Evolutionary conservation across 495 filamentous ascomycete genomes (phyloP), one percentile per base, ranked within the genome.

Genomic region (Hypoxylon intermedium): DNA sequence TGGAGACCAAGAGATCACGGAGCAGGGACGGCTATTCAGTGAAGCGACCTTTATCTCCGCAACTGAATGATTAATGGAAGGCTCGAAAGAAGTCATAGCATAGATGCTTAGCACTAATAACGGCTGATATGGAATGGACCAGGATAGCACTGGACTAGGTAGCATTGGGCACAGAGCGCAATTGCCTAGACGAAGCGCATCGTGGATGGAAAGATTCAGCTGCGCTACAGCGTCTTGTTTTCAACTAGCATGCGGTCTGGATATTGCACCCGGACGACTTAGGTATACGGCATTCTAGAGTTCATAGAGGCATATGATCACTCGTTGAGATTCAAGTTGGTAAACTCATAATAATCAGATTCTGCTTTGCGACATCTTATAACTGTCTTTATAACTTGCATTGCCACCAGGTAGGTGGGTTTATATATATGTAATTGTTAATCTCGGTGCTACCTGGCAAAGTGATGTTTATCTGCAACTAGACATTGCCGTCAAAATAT

Each of bases 41-140:
- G 93, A 98, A 75, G 91, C 93, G 1, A 96, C 91, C 24, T 97
- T 96, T 80, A 97, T 98, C 75, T 92, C 88, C 12, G 71, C 63
- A 15, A 66, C 50, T 7, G 67, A 67, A 16, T 63, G 47, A 60
- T 46, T 19, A 4, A 49, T 26, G 6, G 44, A 50, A 24, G 30
- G 6, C 47, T 55, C 36, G 44, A 26, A 44, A 58, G 46, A 40
- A 30, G 33, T 42, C 30, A 58, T 49, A 48, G 34, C 30, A 48
- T 56, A 57, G 28, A 45, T 21, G 43, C 37, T 38, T 28, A 42
- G 33, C 18, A 38, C 43, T 60, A 37, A 58, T 44, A 38, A 53
- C 20, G 40, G 56, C 34, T 23, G 33, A 28, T 31, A 46, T 16
- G 13, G 48, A 34, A 23, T 11, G 56, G 21, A 26, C n/a, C 16